phyloP scores from a whole-genome alignment of 73 alveolate species.

The Stentor coeruleus region DNA sequence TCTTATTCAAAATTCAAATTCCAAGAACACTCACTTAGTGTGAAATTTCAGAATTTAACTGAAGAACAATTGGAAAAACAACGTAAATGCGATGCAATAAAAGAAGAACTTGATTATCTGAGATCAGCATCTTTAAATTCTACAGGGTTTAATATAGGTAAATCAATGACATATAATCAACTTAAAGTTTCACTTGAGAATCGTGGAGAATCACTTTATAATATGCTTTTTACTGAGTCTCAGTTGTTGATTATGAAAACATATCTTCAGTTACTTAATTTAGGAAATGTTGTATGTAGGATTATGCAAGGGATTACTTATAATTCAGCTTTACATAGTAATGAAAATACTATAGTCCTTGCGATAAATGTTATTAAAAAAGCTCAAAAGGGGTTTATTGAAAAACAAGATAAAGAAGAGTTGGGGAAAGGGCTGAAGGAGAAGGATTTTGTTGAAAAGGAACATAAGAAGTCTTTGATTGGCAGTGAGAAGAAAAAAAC shows the following conservation, averaged over 20 bases:
- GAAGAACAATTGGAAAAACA: neutral
- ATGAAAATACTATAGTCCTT: neutral
- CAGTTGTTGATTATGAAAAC: neutral
- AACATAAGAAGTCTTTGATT: neutral
- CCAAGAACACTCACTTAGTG: neutral
- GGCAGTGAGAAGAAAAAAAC: neutral
- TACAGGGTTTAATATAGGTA: neutral
- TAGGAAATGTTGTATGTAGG: neutral
- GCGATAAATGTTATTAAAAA: neutral
- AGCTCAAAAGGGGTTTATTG: too few species aligned
- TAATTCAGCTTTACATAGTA: neutral
- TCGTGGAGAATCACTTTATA: neutral
- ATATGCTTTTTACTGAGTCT: neutral
- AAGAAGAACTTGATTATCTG: neutral
- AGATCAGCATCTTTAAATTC: neutral
- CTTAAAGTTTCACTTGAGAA: neutral
- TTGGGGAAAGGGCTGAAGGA: neutral
- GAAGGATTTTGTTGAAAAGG: neutral
- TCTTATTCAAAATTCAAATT: neutral
- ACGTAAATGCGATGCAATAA: neutral
- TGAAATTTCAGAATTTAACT: neutral
- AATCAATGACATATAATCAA: neutral
- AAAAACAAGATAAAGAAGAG: too few species aligned
- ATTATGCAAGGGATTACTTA: neutral
- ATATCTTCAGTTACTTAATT: neutral